Evolutionary conservation across 192 early-diverging fungal species (phyloP).

Genomic region (Gryganskiella cystojenkinii): DNA sequence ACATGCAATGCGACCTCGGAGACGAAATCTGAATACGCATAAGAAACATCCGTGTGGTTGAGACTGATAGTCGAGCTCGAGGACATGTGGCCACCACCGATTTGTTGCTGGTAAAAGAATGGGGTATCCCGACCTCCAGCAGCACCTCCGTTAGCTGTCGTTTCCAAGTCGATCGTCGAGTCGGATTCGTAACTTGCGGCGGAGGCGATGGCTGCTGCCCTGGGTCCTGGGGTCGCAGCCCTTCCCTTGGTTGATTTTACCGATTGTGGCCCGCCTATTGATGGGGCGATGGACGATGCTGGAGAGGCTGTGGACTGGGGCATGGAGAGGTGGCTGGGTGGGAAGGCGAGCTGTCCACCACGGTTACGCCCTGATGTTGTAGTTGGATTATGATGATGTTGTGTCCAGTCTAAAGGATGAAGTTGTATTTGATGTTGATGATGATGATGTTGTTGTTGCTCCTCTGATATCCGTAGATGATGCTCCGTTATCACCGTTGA

Average conservation of each 20-base stretch:
- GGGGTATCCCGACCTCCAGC: no score
- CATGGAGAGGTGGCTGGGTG: constrained; percentile 25
- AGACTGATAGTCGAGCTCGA: constrained; percentile 5
- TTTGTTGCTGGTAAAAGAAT: constrained; percentile 22
- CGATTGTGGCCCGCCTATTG: no score
- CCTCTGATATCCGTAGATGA: constrained; percentile 23
- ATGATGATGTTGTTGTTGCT: constrained; percentile 5
- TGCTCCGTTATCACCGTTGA: neutral
- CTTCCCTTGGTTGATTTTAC: no score
- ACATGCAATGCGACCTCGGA: constrained; percentile 27
- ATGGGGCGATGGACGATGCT: no score
- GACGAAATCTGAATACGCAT: constrained; percentile 40
- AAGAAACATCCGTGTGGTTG: constrained; percentile 12
- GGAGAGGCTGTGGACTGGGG: constrained; percentile 6
- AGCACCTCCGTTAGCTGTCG: no score
- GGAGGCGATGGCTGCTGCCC: no score
- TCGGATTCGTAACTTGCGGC: no score
- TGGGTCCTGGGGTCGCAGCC: no score
- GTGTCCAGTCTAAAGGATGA: neutral
- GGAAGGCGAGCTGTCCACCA: constrained; percentile 41
- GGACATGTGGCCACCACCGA: neutral
- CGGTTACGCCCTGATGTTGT: constrained; percentile 8
- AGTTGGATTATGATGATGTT: no score
- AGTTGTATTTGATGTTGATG: neutral
- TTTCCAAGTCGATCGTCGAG: no score